These are phyloP conservation scores for Solanum hybrid DNA, from an alignment of 305 asterid species.

Conservation along the genomic window DNA sequence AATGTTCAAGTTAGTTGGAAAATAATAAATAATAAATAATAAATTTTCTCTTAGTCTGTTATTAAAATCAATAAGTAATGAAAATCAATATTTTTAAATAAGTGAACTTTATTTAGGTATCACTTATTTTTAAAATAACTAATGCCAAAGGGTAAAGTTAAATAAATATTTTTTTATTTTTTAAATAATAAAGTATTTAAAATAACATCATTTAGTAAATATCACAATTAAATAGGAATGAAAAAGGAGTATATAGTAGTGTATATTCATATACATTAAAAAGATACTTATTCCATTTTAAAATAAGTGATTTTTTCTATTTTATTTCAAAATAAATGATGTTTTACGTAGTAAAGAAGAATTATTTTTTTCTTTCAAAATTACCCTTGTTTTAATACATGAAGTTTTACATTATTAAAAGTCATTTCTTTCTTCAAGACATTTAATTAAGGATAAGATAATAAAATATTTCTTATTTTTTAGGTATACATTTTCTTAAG, in stretches of 20 bases:
- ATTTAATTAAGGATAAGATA: too few relatives aligned
- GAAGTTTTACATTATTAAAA: background rate
- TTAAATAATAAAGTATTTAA: background rate
- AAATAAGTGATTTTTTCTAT: too few relatives aligned
- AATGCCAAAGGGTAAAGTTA: background rate
- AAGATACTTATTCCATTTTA: background rate
- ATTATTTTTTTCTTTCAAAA: background rate
- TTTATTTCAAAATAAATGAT: too few relatives aligned
- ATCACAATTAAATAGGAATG: background rate
- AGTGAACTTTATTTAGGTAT: background rate
- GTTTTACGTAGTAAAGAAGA: too few relatives aligned
- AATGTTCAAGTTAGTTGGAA: background rate
- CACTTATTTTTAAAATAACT: background rate
- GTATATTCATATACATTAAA: background rate
- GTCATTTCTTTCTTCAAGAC: background rate
- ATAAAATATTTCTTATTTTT: too few relatives aligned
- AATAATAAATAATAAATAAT: background rate
- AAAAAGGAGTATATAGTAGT: background rate
- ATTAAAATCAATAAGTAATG: background rate
- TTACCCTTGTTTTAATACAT: background rate
- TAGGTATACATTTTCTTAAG: too few relatives aligned
- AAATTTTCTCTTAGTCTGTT: background rate
- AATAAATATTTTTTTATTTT: too few relatives aligned
- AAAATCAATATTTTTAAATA: background rate
- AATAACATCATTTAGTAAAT: background rate